phyloP scores from a whole-genome alignment of 2,329 filamentous ascomycete species.

The Aureobasidium sp. region DNA sequence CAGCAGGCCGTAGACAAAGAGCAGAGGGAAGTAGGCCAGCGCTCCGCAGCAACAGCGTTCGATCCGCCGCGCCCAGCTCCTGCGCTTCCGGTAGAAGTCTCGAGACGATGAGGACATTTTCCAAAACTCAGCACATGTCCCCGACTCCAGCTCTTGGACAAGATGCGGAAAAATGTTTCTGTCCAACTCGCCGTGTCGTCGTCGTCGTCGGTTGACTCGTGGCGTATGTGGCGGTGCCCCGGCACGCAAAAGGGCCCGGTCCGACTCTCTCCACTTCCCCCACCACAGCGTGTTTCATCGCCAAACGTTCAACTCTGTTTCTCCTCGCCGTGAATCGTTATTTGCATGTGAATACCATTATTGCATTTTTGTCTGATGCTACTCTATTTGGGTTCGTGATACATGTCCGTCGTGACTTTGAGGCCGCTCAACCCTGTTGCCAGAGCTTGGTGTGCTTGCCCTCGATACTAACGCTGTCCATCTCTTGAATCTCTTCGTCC shows the following conservation, averaged over 20 bases:
- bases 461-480: constrained; percentile 34
- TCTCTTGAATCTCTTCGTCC: constrained; percentile 32
- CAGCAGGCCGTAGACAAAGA: constrained; percentile 82
- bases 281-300: neutral
- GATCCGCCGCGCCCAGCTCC: constrained; percentile 54
- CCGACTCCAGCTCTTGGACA: neutral
- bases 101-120: constrained; percentile 28
- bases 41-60: constrained; percentile 78
- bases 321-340: no score
- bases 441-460: constrained; percentile 32
- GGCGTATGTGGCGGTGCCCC: neutral
- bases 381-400: neutral
- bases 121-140: neutral
- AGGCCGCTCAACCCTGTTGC: constrained; percentile 31
- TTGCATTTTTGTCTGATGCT: neutral
- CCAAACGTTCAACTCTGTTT: neutral
- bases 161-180: neutral
- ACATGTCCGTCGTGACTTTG: neutral
- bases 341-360: neutral
- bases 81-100: constrained; percentile 27
- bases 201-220: neutral
- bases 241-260: neutral
- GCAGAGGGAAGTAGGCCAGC: constrained; percentile 75
- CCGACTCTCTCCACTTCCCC: neutral
- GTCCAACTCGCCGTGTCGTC: neutral